phyloP scores from a whole-genome alignment of 2,329 filamentous ascomycete genomes.

The Fusarium concolor region DNA sequence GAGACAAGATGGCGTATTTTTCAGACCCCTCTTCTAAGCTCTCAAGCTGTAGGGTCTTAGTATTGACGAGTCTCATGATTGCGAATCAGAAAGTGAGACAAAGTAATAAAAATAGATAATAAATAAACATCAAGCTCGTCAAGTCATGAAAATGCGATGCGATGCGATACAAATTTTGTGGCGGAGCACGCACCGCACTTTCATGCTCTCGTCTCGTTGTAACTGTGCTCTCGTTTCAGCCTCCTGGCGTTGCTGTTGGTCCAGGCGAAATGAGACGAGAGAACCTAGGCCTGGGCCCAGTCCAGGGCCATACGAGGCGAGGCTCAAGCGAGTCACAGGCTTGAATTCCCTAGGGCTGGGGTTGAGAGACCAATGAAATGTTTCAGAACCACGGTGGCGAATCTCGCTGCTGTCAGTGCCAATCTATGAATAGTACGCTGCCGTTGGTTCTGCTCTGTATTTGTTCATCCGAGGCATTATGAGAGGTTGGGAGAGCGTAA shows the following conservation, averaged over 20 bases:
- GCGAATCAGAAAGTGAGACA: conserved; percentile 4
- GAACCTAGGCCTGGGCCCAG: neutral
- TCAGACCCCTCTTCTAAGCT: conserved; percentile 28
- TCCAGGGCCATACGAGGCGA: conserved; percentile 27
- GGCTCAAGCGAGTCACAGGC: conserved; percentile 37
- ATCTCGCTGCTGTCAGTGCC: conserved; percentile 16
- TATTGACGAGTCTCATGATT: conserved; percentile 46
- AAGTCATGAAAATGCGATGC: conserved; percentile 19
- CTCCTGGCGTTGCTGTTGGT: conserved; percentile 32
- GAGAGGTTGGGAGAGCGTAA: conserved; percentile 1
- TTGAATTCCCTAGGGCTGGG: conserved; percentile 27
- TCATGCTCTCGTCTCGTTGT: conserved; percentile 27
- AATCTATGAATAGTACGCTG: conserved; percentile 20
- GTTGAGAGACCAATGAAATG: conserved; percentile 34
- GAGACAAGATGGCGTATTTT: conserved; percentile 45
- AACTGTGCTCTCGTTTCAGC: conserved; percentile 33
- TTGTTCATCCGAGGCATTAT: neutral
- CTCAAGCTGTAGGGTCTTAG: conserved; percentile 44
- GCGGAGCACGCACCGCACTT: conserved; percentile 18
- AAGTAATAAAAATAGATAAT: conserved; percentile 1
- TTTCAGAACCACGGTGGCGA: conserved; percentile 33
- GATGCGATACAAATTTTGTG: conserved; percentile 4
- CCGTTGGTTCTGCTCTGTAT: conserved; percentile 1
- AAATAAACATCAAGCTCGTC: conserved; percentile 4
- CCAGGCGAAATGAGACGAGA: conserved; percentile 29